Conservation (phyloP, 2,329 filamentous ascomycete genomes). For the Ophioceras dolichostomum region DNA sequence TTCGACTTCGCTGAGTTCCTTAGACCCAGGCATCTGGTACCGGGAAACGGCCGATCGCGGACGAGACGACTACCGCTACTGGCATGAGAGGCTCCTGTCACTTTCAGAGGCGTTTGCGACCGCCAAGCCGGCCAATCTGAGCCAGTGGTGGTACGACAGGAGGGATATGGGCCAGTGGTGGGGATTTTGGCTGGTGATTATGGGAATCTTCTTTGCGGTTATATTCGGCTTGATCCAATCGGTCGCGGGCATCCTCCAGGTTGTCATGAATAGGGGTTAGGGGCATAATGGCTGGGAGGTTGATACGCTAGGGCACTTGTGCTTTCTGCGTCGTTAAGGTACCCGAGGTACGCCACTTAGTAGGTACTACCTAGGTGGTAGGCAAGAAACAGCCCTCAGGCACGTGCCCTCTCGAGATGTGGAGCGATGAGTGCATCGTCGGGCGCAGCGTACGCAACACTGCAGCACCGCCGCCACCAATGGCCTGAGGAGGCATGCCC, state of each 20-base stretch:
- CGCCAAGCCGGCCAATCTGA: not conserved
- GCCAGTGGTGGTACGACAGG: slow-evolving; percentile 1
- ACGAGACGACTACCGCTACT: not conserved
- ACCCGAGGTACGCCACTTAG: no score
- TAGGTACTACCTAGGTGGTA: no score
- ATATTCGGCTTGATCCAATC: slow-evolving; percentile 1
- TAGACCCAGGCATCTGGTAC: not conserved
- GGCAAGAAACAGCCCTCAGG: no score
- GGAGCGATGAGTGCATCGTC: no score
- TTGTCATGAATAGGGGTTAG: no score
- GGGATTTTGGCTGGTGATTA: slow-evolving; percentile 1
- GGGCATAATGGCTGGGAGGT: no score
- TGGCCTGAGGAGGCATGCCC: no score
- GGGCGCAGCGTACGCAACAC: no score
- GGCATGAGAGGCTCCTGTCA: not conserved
- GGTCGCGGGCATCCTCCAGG: not conserved
- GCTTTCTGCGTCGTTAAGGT: no score
- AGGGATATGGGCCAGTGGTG: slow-evolving; percentile 1
- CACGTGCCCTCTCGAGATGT: no score
- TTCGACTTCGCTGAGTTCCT: not conserved
- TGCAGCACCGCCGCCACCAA: no score
- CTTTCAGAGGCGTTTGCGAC: not conserved
- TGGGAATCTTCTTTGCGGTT: not conserved
- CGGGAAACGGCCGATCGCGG: not conserved
- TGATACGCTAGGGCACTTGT: no score